phyloP scores from a whole-genome alignment of 2,329 filamentous ascomycete genomes.

The Fusarium lateritium region DNA sequence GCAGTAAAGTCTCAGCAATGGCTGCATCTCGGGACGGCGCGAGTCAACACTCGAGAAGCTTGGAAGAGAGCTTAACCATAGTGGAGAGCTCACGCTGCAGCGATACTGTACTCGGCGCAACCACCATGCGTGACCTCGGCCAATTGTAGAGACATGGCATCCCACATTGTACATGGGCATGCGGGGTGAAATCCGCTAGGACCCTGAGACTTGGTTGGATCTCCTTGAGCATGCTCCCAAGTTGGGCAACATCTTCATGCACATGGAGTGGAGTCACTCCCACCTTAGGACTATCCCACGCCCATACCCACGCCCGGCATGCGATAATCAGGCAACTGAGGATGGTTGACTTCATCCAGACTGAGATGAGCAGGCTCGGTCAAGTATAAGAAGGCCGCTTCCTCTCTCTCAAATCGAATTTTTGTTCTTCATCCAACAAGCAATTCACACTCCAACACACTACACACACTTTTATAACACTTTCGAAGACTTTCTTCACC shows the following conservation, averaged over 20 bases:
- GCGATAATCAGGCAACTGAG: conserved; percentile 47
- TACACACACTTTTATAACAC: conserved; percentile 38
- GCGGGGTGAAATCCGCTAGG: conserved; percentile 43
- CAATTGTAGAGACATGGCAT: conserved; percentile 35
- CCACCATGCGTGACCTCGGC: conserved; percentile 24
- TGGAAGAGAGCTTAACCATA: conserved; percentile 22
- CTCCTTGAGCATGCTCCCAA: conserved; percentile 10
- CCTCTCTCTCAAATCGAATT: conserved; percentile 34
- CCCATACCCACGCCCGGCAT: conserved; percentile 39
- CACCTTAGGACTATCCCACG: conserved; percentile 21
- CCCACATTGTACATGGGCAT: conserved; percentile 30
- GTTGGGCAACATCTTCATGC: conserved; percentile 32
- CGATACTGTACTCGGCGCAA: conserved; percentile 26
- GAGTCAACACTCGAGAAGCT: conserved; percentile 25
- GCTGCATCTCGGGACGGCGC: conserved; percentile 36
- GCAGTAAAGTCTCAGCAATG: conserved; percentile 12
- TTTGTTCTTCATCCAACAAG: conserved; percentile 46
- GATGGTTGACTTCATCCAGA: conserved; percentile 14
- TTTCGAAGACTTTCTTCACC: conserved; percentile 47
- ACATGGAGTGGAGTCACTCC: conserved; percentile 37
- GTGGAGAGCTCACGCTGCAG: conserved; percentile 34
- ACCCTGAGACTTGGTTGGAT: conserved; percentile 33
- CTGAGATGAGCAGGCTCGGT: conserved; percentile 25
- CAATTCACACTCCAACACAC: conserved; percentile 39
- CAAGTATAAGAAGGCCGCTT: conserved; percentile 47